A percentile compares a stretch with the other conserved stretches of the same genome.
phyloP scores from a whole-genome alignment of 2,329 filamentous ascomycete genomes.

The Aureobasidium sp. region DNA sequence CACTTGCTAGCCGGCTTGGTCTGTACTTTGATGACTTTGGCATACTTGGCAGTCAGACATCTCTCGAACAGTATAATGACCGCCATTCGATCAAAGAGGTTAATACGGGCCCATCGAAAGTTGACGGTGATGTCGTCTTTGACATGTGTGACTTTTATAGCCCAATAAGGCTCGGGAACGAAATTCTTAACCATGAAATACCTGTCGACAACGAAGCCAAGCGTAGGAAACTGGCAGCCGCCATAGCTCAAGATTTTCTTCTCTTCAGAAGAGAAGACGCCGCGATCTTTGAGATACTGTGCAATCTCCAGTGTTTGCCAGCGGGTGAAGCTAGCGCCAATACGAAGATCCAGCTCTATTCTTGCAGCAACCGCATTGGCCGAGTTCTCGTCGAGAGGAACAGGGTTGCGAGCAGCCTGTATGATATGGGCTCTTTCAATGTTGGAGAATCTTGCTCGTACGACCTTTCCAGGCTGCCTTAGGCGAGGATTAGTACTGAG shows the following conservation, averaged over 20 bases:
- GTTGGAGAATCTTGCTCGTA: conserved; percentile 88
- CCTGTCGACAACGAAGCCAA: conserved; percentile 93
- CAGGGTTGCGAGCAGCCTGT: conserved; percentile 66
- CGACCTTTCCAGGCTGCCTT: conserved; percentile 49
- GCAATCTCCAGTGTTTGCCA: conserved; percentile 57
- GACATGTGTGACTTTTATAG: conserved; percentile 72
- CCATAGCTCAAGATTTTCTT: conserved; percentile 29
- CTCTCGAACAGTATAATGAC: conserved; percentile 77
- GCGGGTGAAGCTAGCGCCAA: conserved; percentile 86
- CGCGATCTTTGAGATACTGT: neutral
- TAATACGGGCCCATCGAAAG: conserved; percentile 74
- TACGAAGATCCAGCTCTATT: conserved; percentile 86
- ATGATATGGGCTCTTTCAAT: conserved; percentile 91
- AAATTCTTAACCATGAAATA: conserved; percentile 94
- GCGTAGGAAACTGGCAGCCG: conserved; percentile 92
- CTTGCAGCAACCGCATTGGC: conserved; percentile 80
- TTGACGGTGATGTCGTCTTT: conserved; percentile 70
- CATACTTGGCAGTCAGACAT: conserved; percentile 66
- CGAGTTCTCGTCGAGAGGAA: conserved; percentile 73
- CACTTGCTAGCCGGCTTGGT: conserved; percentile 90
- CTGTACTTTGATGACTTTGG: conserved; percentile 74
- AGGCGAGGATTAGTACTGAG: conserved; percentile 63
- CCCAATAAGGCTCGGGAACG: conserved; percentile 86
- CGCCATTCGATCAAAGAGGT: conserved; percentile 79
- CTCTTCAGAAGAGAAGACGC: conserved; percentile 40